Conservation (phyloP, 441 rosid species). For the Pelargonium fulgidum region DNA sequence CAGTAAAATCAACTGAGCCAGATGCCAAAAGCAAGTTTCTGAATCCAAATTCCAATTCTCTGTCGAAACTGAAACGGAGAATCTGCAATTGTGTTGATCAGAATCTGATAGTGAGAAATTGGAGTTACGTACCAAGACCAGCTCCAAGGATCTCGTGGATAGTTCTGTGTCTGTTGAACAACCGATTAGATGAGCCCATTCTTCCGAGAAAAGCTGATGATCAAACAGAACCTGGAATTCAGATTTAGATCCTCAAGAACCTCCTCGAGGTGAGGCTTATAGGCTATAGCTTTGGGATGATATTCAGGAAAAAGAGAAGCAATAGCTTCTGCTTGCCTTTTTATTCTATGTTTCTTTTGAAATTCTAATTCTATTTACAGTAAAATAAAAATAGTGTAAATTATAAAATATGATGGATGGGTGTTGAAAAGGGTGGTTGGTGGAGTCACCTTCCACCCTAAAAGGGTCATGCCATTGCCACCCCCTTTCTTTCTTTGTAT, state of each 20-base stretch:
- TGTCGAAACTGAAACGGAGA: not conserved
- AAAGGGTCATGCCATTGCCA: conserved; percentile 35
- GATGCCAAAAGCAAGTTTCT: not conserved
- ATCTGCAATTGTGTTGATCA: too few relatives aligned
- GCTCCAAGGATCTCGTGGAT: conserved; percentile 80
- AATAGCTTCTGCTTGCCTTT: conserved; percentile 1
- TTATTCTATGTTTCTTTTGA: too few relatives aligned
- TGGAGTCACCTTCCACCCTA: conserved; percentile 52
- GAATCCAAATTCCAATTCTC: not conserved
- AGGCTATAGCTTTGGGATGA: conserved; percentile 17
- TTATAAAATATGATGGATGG: conserved; percentile 7
- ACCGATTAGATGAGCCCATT: conserved; percentile 44
- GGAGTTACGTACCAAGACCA: conserved; percentile 47
- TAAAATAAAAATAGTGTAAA: not conserved
- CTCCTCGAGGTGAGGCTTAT: not conserved
- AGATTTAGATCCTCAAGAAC: conserved; percentile 18
- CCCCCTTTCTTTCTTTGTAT: too few relatives aligned
- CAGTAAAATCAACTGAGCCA: not conserved
- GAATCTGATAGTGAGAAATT: not conserved
- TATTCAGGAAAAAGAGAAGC: conserved; percentile 15
- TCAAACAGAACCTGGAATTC: not conserved
- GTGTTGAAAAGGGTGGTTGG: conserved; percentile 13
- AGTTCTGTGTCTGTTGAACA: conserved; percentile 60
- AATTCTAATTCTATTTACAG: not conserved
- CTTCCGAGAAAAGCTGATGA: not conserved